Percentiles rank a stretch among this genome's conserved stretches.
Evolutionary conservation across 164 flowering plant species (phyloP).

Genomic region (Vitis amurensis): DNA sequence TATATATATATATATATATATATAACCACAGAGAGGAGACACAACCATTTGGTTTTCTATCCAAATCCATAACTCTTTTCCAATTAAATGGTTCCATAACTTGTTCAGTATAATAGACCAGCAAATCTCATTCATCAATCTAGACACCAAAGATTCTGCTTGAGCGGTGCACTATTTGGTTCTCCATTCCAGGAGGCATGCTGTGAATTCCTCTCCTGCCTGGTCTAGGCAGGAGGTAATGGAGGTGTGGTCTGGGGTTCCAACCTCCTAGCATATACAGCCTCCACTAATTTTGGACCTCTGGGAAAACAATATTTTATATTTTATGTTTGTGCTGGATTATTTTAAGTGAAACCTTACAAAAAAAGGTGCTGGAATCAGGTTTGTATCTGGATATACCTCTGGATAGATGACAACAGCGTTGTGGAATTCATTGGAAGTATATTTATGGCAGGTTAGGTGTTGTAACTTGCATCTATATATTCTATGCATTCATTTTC

Average conservation of each 20-base stretch:
- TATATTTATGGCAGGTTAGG: conserved; percentile 85
- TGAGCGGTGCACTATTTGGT: background rate
- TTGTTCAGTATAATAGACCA: background rate
- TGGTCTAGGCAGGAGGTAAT: background rate
- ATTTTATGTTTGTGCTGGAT: background rate
- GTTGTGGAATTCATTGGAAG: conserved; percentile 66
- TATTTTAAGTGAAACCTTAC: background rate
- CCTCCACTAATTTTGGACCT: background rate
- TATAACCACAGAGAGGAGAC: background rate
- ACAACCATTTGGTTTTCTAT: background rate
- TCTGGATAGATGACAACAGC: conserved; percentile 79
- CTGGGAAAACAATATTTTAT: background rate
- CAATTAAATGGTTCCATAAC: background rate
- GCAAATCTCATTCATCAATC: background rate
- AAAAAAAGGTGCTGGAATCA: conserved; percentile 24
- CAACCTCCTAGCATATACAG: background rate
- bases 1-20: too few species aligned
- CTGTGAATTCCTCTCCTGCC: background rate
- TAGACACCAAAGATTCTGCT: background rate
- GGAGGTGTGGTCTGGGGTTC: too few species aligned
- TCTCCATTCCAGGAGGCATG: background rate
- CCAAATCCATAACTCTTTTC: background rate
- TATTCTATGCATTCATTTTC: background rate
- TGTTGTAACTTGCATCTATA: conserved; percentile 4
- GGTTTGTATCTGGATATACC: conserved; percentile 84